These are phyloP conservation scores for sunflower (Helianthus annuus) DNA, from an alignment of 129 eudicot genomes.

Conservation along the genomic window HanXRQr2.0-SUNRISE NC_035443.2:144922917-144923416, in stretches of 20 bases:
- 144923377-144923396: slow-evolving; percentile 78
- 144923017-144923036: too few species aligned
- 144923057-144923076: neutral
- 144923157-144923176: slow-evolving; percentile 94
- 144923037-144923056: too few species aligned
- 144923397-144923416: slow-evolving; percentile 31
- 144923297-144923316: slow-evolving; percentile 53
- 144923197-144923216: slow-evolving; percentile 27
- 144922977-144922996: too few species aligned
- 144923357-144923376: slow-evolving; percentile 55
- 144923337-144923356: slow-evolving; percentile 36
- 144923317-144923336: slow-evolving; percentile 55
- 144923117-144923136: slow-evolving; percentile 68
- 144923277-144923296: slow-evolving; percentile 84
- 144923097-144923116: neutral
- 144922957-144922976: too few species aligned
- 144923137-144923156: slow-evolving; percentile 84
- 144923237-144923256: slow-evolving; percentile 10
- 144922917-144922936: too few species aligned
- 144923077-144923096: neutral
- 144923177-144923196: slow-evolving; percentile 97
- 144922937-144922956: too few species aligned
- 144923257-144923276: slow-evolving; percentile 1
- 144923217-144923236: neutral
- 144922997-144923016: too few species aligned